Evolutionary conservation across 2,329 filamentous ascomycete species (phyloP).

Genomic region (Cladosporium cucumerinum): DNA sequence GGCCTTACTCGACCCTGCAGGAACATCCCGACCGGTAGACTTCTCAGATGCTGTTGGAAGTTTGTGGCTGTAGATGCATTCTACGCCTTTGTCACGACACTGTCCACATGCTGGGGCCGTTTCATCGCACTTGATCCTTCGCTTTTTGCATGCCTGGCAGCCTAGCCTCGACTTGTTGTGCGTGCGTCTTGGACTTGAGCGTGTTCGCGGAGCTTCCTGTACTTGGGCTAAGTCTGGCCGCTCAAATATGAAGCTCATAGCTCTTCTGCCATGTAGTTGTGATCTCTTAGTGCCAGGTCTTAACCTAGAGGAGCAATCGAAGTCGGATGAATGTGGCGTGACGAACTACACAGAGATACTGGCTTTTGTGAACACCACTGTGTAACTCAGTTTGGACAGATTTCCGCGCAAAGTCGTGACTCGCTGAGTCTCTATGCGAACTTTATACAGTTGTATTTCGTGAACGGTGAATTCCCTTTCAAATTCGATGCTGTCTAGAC

Average conservation of each 20-base stretch:
- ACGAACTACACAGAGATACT: neutral
- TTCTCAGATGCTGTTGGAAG: neutral
- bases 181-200: constrained; percentile 10
- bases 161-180: constrained; percentile 18
- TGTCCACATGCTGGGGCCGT: constrained; percentile 21
- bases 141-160: constrained; percentile 24
- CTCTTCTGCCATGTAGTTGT: neutral
- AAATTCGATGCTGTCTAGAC: neutral
- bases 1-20: neutral
- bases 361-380: neutral
- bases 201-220: constrained; percentile 10
- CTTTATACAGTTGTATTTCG: neutral
- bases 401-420: too few relatives aligned
- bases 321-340: too few relatives aligned
- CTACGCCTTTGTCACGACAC: constrained; percentile 21
- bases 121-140: constrained; percentile 28
- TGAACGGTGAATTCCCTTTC: neutral
- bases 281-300: neutral
- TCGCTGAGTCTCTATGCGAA: too few relatives aligned
- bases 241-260: constrained; percentile 13
- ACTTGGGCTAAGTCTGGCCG: constrained; percentile 12
- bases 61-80: constrained; percentile 19
- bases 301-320: too few relatives aligned
- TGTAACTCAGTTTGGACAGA: too few relatives aligned
- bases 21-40: neutral